phyloP scores from a whole-genome alignment of 441 rosid species.

The Isatis lusitanica region DNA sequence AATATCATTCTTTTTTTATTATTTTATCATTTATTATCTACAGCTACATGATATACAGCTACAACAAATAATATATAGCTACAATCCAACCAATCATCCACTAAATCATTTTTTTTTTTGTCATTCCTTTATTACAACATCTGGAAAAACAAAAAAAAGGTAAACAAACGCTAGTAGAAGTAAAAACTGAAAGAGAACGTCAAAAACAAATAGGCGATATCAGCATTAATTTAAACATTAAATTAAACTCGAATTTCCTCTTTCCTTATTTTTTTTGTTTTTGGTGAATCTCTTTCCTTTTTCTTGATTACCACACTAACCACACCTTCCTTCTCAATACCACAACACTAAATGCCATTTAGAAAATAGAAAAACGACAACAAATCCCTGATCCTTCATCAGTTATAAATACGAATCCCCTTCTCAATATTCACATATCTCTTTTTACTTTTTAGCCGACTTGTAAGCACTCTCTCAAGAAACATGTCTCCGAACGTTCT shows the following conservation, averaged over 20 bases:
- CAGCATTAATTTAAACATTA: neutral
- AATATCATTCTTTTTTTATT: no score
- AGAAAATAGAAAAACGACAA: neutral
- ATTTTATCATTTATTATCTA: no score
- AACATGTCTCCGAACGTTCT: conserved; percentile 41
- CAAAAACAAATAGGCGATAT: neutral
- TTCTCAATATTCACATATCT: neutral
- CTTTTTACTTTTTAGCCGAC: neutral
- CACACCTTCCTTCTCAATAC: neutral
- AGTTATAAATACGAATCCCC: neutral
- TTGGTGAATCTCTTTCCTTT: neutral
- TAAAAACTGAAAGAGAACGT: neutral
- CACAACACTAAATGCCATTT: neutral
- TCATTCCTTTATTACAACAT: no score
- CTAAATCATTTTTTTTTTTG: no score
- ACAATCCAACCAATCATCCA: no score
- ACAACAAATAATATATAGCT: no score
- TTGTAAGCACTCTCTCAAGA: conserved; percentile 1
- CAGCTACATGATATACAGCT: no score
- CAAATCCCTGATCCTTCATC: neutral
- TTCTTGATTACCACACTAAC: neutral
- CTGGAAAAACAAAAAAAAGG: neutral
- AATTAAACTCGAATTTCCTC: neutral
- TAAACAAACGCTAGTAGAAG: neutral
- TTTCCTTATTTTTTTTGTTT: no score